Conservation (phyloP, 371 early-diverging fungal species). For the Mucor lusitanicus region DNA sequence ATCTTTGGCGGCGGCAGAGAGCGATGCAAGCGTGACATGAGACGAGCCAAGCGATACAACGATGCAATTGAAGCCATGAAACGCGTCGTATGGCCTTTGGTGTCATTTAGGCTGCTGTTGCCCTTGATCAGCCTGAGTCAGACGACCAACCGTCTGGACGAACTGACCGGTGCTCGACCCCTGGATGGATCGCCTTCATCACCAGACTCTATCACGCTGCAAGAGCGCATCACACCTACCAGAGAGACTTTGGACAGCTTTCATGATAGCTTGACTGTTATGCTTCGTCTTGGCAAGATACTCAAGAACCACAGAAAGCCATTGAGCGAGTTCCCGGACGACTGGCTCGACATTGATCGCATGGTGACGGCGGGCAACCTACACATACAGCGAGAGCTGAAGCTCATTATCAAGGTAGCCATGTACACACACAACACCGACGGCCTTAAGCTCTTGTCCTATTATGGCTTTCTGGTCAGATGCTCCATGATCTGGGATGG, state of each 20-base stretch:
- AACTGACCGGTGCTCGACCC: not conserved
- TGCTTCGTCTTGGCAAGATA: slow-evolving; percentile 18
- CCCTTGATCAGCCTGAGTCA: slow-evolving; percentile 29
- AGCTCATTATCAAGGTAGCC: slow-evolving; percentile 9
- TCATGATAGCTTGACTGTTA: slow-evolving; percentile 19
- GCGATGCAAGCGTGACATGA: slow-evolving; percentile 17
- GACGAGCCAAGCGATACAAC: slow-evolving; percentile 36
- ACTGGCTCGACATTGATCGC: slow-evolving; percentile 27
- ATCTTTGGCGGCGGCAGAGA: slow-evolving; percentile 28
- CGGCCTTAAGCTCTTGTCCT: slow-evolving; percentile 17
- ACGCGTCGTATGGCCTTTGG: slow-evolving; percentile 35
- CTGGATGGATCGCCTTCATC: not conserved
- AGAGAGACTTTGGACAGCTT: slow-evolving; percentile 21
- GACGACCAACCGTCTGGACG: slow-evolving; percentile 7
- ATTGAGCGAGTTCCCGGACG: slow-evolving; percentile 21
- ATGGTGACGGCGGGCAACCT: slow-evolving; percentile 14
- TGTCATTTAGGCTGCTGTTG: slow-evolving; percentile 34
- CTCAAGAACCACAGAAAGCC: slow-evolving; percentile 14
- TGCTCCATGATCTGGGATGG: slow-evolving; percentile 35
- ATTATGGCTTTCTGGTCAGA: slow-evolving; percentile 28
- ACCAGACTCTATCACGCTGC: not conserved
- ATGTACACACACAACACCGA: slow-evolving; percentile 17
- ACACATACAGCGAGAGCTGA: slow-evolving; percentile 18
- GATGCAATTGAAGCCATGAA: slow-evolving; percentile 43
- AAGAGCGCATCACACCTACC: slow-evolving; percentile 16